Base-by-base conservation (phyloP, 805 yeast species). In the Wickerhamiella brachini region DNA sequence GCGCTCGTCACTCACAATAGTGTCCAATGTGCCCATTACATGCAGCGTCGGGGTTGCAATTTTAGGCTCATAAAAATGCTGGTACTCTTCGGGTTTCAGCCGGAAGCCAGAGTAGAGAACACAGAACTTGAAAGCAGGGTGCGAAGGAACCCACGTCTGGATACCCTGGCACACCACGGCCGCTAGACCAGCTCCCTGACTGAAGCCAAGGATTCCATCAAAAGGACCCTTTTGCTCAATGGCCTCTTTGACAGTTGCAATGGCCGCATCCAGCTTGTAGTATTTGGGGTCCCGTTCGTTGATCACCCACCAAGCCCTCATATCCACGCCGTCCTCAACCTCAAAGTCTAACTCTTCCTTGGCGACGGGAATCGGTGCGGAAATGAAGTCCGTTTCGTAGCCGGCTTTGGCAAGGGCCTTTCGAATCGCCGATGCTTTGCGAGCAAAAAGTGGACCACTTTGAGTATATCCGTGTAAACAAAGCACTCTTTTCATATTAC, bases 151-250 rank as follows among this genome's bases (percentile, higher is more conserved):
- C 21, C 76, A 71, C 55, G 83, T 79, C 41, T 74, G 72, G 13
- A 54, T 54, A 7, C 20, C 41, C 57, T 79, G 78, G 44, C 85
- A 71, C 29, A 88, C 63, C 23, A 85, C 71, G 1, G 90, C 85
- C 1, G 86, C 81, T 37, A 90, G 68, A 1, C 93, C 95, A 6
- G 97, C 95, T 55, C 98, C 98, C 65, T 93, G 97, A 10, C 94
- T 83, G 64, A 90, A 90, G 1, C 97, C 97, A 44, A 93, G 68
- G 20, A 90, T 68, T 5, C 97, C 98, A 21, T 82, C 83, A 57
- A 86, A 85, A 1, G 97, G 97, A 1, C 86, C 87, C 45, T 85
- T 78, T 49, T 74, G 72, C 24, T 74, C 69, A 45, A 85, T 72
- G 55, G 79, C 77, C 23, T 71, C 77, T 17, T 71, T 71, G 2